Conservation (phyloP, 495 filamentous ascomycete genomes). For the Hypoxylon subgilvum region DNA sequence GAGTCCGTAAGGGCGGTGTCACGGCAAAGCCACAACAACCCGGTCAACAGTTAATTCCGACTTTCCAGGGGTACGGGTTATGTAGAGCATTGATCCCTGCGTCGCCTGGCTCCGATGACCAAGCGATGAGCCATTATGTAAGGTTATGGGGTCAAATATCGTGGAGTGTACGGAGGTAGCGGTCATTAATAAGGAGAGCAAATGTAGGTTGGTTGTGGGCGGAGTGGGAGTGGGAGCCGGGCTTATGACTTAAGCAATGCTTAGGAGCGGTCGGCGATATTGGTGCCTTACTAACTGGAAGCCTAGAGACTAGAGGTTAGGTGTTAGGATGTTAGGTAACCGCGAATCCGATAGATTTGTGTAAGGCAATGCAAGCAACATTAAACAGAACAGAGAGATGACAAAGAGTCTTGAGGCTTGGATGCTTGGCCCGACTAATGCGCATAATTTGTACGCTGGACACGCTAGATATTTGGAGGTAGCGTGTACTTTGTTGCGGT, state of each 20-base stretch:
- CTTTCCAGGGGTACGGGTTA: slow-evolving; percentile 31
- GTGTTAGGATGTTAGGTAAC: slow-evolving; percentile 15
- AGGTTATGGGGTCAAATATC: background rate
- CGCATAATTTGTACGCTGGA: slow-evolving; percentile 13
- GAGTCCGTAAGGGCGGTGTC: slow-evolving; percentile 20
- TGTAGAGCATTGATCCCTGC: slow-evolving; percentile 23
- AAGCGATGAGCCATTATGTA: background rate
- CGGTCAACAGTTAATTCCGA: slow-evolving; percentile 38
- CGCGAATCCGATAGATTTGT: slow-evolving; percentile 29
- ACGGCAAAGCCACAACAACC: slow-evolving; percentile 30
- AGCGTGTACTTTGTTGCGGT: slow-evolving; percentile 34
- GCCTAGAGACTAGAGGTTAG: too few relatives aligned
- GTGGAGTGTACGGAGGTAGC: slow-evolving; percentile 10
- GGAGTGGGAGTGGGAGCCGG: slow-evolving; percentile 12
- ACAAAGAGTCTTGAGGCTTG: too few relatives aligned
- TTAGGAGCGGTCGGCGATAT: slow-evolving; percentile 29
- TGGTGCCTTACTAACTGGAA: too few relatives aligned
- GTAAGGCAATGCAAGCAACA: slow-evolving; percentile 22
- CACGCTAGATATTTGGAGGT: slow-evolving; percentile 12
- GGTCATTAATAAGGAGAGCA: background rate
- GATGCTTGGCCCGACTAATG: slow-evolving; percentile 24
- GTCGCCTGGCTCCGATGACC: slow-evolving; percentile 39
- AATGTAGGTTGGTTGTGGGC: background rate
- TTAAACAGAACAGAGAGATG: too few relatives aligned
- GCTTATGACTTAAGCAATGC: slow-evolving; percentile 39